A percentile compares a stretch with the other conserved stretches of the same genome.
These are phyloP conservation scores for Collariella sp. DNA, from an alignment of 495 filamentous ascomycete species.

Conservation along the genomic window DNA sequence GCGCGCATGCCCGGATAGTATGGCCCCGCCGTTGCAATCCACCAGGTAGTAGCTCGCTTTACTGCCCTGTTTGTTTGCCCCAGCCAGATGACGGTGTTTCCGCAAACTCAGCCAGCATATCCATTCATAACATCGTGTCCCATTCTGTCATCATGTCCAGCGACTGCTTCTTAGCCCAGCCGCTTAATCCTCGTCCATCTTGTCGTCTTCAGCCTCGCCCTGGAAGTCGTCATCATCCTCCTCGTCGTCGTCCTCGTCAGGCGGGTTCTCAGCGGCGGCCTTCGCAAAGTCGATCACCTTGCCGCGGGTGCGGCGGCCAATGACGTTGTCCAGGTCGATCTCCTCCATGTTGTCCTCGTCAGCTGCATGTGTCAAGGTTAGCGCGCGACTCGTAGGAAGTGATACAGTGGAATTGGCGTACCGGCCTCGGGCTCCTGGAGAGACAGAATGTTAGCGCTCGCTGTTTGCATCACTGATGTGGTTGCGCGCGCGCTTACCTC, in stretches of 20 bases:
- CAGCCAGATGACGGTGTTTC: too few relatives aligned
- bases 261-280: conserved; percentile 59
- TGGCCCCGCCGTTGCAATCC: too few relatives aligned
- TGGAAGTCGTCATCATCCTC: conserved; percentile 64
- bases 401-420: conserved; percentile 17
- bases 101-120: conserved; percentile 3
- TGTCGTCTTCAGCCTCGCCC: conserved; percentile 37
- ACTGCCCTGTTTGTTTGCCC: too few relatives aligned
- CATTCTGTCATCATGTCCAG: conserved; percentile 3
- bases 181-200: conserved; percentile 42
- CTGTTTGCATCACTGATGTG: conserved; percentile 1
- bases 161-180: not conserved
- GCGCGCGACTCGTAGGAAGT: not conserved
- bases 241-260: conserved; percentile 67
- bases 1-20: too few relatives aligned
- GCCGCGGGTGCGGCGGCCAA: conserved; percentile 83
- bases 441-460: conserved; percentile 17
- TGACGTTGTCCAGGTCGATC: conserved; percentile 83
- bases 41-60: too few relatives aligned
- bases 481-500: conserved; percentile 40
- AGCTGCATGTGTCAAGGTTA: conserved; percentile 11
- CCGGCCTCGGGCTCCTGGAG: conserved; percentile 36
- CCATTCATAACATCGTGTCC: conserved; percentile 6
- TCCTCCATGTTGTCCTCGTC: conserved; percentile 81
- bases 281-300: conserved; percentile 75